phyloP scores from a whole-genome alignment of 2,329 filamentous ascomycete species.

The Talaromyces sp. region DNA sequence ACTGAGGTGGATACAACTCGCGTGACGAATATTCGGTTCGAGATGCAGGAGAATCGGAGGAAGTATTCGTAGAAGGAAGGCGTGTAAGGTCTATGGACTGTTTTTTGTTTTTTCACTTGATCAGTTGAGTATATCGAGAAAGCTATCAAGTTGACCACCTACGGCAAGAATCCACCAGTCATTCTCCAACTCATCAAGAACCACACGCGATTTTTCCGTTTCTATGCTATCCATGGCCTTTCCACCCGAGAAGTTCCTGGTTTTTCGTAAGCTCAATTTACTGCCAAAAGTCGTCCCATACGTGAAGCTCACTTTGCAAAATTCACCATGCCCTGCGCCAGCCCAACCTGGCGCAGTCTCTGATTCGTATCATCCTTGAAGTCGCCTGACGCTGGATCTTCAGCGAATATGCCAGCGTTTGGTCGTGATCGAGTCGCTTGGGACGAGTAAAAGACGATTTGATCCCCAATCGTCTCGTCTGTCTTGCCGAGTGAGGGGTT shows the following conservation, averaged over 20 bases:
- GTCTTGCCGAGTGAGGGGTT: slow-evolving; percentile 73
- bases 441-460: slow-evolving; percentile 92
- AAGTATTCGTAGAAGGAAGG: slow-evolving; percentile 50
- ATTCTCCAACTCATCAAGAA: slow-evolving; percentile 79
- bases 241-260: slow-evolving; percentile 72
- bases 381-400: slow-evolving; percentile 15
- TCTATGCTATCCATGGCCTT: slow-evolving; percentile 78
- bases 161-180: slow-evolving; percentile 96
- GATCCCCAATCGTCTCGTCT: slow-evolving; percentile 69
- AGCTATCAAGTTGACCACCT: slow-evolving; percentile 30
- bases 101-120: slow-evolving; percentile 14
- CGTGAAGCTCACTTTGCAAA: slow-evolving; percentile 66
- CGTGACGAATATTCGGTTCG: slow-evolving; percentile 77
- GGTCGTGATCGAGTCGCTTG: slow-evolving; percentile 24
- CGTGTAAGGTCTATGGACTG: slow-evolving; percentile 78
- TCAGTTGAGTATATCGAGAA: not conserved
- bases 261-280: not conserved
- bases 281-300: not conserved
- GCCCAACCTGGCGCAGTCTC: slow-evolving; percentile 82
- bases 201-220: slow-evolving; percentile 79
- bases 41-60: slow-evolving; percentile 32
- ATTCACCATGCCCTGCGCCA: slow-evolving; percentile 93
- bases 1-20: slow-evolving; percentile 75
- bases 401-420: slow-evolving; percentile 1
- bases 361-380: slow-evolving; percentile 69